A percentile compares a stretch with the other conserved stretches of the same genome.
These are phyloP conservation scores for Centaurea solstitialis DNA, from an alignment of 129 eudicot species.

Conservation along the genomic window DNA sequence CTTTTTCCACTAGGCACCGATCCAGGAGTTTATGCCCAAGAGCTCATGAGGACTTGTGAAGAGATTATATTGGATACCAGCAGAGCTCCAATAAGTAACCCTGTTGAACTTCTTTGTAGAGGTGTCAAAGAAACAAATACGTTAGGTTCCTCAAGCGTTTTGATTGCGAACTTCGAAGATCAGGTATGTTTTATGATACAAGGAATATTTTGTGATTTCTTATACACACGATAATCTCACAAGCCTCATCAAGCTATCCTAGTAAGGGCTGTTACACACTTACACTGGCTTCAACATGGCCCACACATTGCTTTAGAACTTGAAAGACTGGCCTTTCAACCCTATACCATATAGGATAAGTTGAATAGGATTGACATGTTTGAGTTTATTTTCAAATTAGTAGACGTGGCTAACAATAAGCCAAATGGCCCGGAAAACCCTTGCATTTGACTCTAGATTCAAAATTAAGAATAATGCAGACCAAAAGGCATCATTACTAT, in stretches of 20 bases:
- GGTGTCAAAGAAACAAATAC: slow-evolving; percentile 54
- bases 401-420: not conserved
- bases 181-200: slow-evolving; percentile 48
- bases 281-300: not conserved
- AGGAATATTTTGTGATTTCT: not conserved
- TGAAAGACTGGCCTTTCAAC: not conserved
- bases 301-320: not conserved
- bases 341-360: not conserved
- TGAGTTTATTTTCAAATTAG: not conserved
- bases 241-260: not conserved
- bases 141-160: slow-evolving; percentile 71
- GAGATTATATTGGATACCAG: slow-evolving; percentile 39
- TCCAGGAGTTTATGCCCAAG: slow-evolving; percentile 68
- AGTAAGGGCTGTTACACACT: not conserved
- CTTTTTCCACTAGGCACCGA: slow-evolving; percentile 49
- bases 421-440: not conserved
- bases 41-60: slow-evolving; percentile 70
- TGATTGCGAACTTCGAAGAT: slow-evolving; percentile 74
- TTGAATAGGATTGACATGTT: not conserved
- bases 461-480: not conserved
- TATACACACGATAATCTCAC: not conserved
- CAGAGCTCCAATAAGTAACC: slow-evolving; percentile 30
- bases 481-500: not conserved
- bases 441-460: not conserved
- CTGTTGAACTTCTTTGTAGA: slow-evolving; percentile 60